Conservation (phyloP, 441 rosid species). For the Lepidium campestre region DNA sequence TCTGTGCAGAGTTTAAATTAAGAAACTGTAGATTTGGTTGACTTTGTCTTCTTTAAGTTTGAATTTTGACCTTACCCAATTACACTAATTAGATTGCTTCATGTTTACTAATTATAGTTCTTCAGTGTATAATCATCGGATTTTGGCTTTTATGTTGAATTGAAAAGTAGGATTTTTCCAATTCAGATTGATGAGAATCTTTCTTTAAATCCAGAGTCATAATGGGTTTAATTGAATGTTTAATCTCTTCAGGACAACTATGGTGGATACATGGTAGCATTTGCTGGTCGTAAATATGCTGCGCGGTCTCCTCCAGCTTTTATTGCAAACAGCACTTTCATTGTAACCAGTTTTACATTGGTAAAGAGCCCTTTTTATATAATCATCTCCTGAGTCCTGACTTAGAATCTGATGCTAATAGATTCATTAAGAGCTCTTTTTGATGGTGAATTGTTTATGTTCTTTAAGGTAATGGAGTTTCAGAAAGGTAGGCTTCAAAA, state of each 20-base stretch:
- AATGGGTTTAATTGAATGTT: not conserved
- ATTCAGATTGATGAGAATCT: not conserved
- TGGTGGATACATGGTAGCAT: constrained; percentile 91
- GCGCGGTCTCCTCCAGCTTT: constrained; percentile 75
- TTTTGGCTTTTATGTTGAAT: too few species aligned
- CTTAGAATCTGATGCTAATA: not conserved
- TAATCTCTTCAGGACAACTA: constrained; percentile 35
- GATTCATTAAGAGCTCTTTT: not conserved
- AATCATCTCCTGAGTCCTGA: not conserved
- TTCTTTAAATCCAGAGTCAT: not conserved
- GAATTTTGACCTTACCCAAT: not conserved
- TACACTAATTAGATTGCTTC: not conserved
- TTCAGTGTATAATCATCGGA: too few species aligned
- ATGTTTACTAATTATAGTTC: not conserved
- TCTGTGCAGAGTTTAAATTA: not conserved
- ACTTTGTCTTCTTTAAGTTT: not conserved
- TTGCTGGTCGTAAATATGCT: constrained; percentile 81
- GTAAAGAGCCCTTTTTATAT: constrained; percentile 28
- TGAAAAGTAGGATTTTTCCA: not conserved
- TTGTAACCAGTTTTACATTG: constrained; percentile 75
- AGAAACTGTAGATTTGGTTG: not conserved
- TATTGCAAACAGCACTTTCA: constrained; percentile 65
- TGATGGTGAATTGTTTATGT: not conserved
- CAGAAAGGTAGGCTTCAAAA: constrained; percentile 77
- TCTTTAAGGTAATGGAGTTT: constrained; percentile 61